These are phyloP conservation scores for Starmerella etchellsii DNA, from an alignment of 805 yeast genomes.

Conservation along the genomic window DNA sequence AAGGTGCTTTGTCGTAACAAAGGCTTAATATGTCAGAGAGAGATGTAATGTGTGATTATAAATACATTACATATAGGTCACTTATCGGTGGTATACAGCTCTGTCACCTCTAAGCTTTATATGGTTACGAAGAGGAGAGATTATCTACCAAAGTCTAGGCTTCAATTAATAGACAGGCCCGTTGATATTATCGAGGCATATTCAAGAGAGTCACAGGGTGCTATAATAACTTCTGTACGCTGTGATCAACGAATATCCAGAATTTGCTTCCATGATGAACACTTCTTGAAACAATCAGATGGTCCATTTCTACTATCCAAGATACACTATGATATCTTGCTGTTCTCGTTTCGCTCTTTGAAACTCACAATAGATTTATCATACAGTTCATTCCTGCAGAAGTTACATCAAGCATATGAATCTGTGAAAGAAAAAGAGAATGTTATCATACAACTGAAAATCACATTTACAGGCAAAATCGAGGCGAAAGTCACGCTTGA, in stretches of 20 bases:
- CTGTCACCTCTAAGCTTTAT: no score
- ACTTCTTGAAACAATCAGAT: neutral
- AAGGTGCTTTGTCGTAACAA: no score
- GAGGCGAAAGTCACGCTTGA: neutral
- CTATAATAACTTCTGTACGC: neutral
- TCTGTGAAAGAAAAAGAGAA: neutral
- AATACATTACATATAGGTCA: no score
- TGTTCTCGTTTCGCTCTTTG: neutral
- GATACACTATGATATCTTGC: slow-evolving; percentile 4
- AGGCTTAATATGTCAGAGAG: no score
- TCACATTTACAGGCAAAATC: neutral
- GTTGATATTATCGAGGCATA: neutral
- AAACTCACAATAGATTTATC: neutral
- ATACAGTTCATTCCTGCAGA: neutral
- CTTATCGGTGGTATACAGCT: no score
- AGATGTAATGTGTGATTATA: no score
- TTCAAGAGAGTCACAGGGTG: neutral
- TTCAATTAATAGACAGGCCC: neutral
- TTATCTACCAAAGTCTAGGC: neutral
- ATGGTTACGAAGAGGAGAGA: slow-evolving; percentile 2
- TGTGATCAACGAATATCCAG: slow-evolving; percentile 1
- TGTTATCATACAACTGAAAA: neutral
- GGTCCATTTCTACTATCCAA: slow-evolving; percentile 2
- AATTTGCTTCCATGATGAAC: neutral
- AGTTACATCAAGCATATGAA: neutral